Conservation (phyloP, 2,329 filamentous ascomycete species). For the Neobulgaria alba region DNA sequence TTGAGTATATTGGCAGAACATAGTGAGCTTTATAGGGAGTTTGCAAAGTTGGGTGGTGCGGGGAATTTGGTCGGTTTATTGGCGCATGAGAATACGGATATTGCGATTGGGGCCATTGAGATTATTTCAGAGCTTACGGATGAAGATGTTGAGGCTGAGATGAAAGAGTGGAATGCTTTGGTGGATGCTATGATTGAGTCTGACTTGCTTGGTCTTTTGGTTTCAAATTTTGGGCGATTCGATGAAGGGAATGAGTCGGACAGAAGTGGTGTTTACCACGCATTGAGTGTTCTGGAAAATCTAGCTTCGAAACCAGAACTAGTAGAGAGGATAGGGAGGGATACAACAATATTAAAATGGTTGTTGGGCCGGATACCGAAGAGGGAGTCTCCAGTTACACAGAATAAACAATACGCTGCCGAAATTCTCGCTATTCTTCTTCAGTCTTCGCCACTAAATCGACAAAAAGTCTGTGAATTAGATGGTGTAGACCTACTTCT, state of each 20-base stretch:
- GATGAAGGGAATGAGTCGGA: constrained; percentile 71
- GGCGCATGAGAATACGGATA: constrained; percentile 93
- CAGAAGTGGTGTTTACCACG: constrained; percentile 77
- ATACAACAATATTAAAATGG: constrained; percentile 65
- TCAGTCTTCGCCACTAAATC: constrained; percentile 62
- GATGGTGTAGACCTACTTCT: constrained; percentile 74
- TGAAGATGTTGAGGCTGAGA: constrained; percentile 76
- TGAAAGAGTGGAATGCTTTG: constrained; percentile 71
- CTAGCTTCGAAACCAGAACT: constrained; percentile 63
- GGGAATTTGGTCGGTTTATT: constrained; percentile 70
- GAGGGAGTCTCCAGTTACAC: constrained; percentile 59
- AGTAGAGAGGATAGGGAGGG: constrained; percentile 62
- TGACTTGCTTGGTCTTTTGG: constrained; percentile 64
- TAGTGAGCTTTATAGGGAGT: constrained; percentile 71
- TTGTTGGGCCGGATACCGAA: constrained; percentile 65
- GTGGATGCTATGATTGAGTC: constrained; percentile 59
- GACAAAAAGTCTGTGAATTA: constrained; percentile 50
- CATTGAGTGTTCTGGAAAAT: constrained; percentile 76
- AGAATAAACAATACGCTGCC: constrained; percentile 93
- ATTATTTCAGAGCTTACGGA: constrained; percentile 87
- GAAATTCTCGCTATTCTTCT: constrained; percentile 86
- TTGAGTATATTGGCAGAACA: constrained; percentile 84
- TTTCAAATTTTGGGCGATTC: constrained; percentile 70
- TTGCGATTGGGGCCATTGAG: constrained; percentile 85
- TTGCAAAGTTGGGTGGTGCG: constrained; percentile 65